phyloP scores from a whole-genome alignment of 495 filamentous ascomycete genomes.

The Hyphodiscus hymeniophilus region DNA sequence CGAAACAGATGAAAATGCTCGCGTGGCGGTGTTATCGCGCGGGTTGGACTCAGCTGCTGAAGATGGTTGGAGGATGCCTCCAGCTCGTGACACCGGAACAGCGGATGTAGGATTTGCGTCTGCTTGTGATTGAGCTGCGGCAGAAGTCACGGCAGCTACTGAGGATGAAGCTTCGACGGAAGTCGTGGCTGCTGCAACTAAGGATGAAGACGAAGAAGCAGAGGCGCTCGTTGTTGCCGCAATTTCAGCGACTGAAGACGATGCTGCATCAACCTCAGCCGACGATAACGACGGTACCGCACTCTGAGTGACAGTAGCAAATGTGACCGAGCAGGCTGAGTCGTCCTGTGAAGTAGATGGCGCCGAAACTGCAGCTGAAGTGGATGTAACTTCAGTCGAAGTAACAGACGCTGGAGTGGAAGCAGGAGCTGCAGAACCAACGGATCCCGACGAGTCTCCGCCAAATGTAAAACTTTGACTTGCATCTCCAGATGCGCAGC shows the following conservation, averaged over 20 bases:
- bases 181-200: background rate
- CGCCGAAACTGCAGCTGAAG: background rate
- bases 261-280: background rate
- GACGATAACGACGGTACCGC: background rate
- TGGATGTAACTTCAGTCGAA: background rate
- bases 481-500: conserved; percentile 32
- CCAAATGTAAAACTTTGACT: conserved; percentile 41
- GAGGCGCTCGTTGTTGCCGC: background rate
- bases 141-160: background rate
- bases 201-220: background rate
- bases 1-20: conserved; percentile 36
- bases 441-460: conserved; percentile 12
- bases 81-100: conserved; percentile 41
- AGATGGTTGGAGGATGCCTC: conserved; percentile 38
- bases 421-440: conserved; percentile 4
- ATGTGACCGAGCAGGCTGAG: background rate
- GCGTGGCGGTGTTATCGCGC: conserved; percentile 37
- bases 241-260: background rate
- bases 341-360: background rate
- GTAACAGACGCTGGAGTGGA: conserved; percentile 1
- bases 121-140: background rate
- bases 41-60: conserved; percentile 38
- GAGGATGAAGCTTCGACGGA: background rate
- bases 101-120: conserved; percentile 35
- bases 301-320: background rate